Evolutionary conservation across 352 stramenopile species (phyloP).

Genomic region (Pythium brachiatum): DNA sequence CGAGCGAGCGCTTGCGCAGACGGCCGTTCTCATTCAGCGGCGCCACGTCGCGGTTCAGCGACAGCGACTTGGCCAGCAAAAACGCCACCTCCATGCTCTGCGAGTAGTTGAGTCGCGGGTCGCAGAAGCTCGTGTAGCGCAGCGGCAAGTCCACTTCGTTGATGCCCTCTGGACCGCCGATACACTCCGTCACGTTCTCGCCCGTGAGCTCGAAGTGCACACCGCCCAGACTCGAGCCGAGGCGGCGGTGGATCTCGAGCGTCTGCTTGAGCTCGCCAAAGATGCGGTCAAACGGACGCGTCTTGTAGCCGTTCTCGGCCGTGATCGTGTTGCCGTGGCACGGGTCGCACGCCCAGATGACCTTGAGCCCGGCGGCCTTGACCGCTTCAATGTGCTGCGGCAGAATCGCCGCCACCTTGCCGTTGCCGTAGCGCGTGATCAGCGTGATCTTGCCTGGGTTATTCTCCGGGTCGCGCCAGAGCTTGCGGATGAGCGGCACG

Average conservation of each 20-base stretch:
- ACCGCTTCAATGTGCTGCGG: constrained; percentile 96
- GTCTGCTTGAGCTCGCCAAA: constrained; percentile 96
- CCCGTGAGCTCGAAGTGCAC: constrained; percentile 98
- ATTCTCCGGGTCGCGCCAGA: constrained; percentile 92
- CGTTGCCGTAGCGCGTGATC: constrained; percentile 97
- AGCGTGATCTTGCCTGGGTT: constrained; percentile 97
- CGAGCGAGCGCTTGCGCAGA: constrained; percentile 58
- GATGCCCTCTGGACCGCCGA: constrained; percentile 93
- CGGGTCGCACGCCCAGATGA: constrained; percentile 96
- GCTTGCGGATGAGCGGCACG: constrained; percentile 92
- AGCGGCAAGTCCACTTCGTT: constrained; percentile 91
- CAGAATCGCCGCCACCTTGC: constrained; percentile 91
- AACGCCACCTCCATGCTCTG: constrained; percentile 99
- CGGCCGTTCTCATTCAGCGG: constrained; percentile 60
- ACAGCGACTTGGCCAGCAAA: constrained; percentile 92
- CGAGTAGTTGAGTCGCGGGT: constrained; percentile 97
- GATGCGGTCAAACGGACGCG: constrained; percentile 95
- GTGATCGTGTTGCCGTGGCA: constrained; percentile 99
- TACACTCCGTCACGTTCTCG: constrained; percentile 99
- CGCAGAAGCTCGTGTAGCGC: constrained; percentile 97
- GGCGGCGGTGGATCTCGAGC: constrained; percentile 96
- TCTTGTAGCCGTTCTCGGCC: constrained; percentile 96
- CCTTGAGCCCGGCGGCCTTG: constrained; percentile 91
- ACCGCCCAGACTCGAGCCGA: constrained; percentile 92
- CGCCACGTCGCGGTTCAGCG: constrained; percentile 59